phyloP scores from a whole-genome alignment of 2,329 filamentous ascomycete species.

The Fusarium burgessii region DNA sequence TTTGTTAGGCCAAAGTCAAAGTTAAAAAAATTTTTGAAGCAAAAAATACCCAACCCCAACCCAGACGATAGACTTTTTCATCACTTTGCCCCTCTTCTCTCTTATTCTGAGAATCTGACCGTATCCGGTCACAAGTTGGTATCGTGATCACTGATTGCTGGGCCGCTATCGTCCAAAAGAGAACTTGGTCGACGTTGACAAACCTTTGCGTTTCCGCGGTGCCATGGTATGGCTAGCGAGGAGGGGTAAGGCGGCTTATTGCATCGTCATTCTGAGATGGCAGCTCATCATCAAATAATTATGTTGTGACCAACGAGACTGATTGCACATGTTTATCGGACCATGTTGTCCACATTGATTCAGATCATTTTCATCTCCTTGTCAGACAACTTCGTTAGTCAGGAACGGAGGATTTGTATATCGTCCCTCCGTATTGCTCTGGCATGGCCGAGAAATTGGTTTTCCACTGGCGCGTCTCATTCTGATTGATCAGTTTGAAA shows the following conservation, averaged over 20 bases:
- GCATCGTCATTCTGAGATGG: conserved; percentile 44
- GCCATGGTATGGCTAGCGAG: conserved; percentile 17
- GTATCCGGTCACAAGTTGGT: conserved; percentile 15
- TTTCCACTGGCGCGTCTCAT: conserved; percentile 29
- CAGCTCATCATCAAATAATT: conserved; percentile 43
- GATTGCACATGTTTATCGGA: conserved; percentile 15
- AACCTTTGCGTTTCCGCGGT: conserved; percentile 18
- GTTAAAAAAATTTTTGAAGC: not conserved
- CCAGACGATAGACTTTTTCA: conserved; percentile 37
- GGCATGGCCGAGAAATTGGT: conserved; percentile 38
- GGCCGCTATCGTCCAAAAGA: conserved; percentile 2
- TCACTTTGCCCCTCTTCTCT: conserved; percentile 30
- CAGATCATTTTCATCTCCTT: conserved; percentile 20
- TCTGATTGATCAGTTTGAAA: conserved; percentile 24
- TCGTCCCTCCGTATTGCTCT: conserved; percentile 21
- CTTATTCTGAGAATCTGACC: conserved; percentile 2
- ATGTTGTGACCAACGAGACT: conserved; percentile 8
- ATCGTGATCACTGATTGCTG: conserved; percentile 27
- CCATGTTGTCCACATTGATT: conserved; percentile 8
- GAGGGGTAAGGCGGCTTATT: conserved; percentile 24
- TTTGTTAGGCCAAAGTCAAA: conserved; percentile 31
- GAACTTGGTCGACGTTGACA: conserved; percentile 12
- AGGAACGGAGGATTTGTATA: conserved; percentile 32
- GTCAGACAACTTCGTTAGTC: conserved; percentile 33
- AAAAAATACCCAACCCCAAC: conserved; percentile 23